Evolutionary conservation across 495 filamentous ascomycete species (phyloP).

Genomic region (Evansstolkia leycettana): DNA sequence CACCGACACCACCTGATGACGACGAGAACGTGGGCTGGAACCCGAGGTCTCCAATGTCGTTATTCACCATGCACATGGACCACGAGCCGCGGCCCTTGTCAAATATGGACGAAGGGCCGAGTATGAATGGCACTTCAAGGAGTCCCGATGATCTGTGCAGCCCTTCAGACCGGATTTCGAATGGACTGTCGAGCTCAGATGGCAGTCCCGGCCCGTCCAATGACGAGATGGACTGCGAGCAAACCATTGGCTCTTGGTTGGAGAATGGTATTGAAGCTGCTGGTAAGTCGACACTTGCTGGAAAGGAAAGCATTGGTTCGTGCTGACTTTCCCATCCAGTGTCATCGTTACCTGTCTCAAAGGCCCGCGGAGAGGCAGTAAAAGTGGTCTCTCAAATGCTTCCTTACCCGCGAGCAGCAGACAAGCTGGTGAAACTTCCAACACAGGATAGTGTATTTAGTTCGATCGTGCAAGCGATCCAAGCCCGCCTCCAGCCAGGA

Average conservation of each 20-base stretch:
- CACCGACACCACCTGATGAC: conserved; percentile 33
- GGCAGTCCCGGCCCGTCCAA: conserved; percentile 21
- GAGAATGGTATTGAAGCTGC: conserved; percentile 30
- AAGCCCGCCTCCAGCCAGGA: conserved; percentile 32
- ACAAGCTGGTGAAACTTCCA: conserved; percentile 22
- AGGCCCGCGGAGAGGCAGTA: conserved; percentile 30
- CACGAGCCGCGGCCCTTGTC: conserved; percentile 16
- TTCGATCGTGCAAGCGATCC: conserved; percentile 40
- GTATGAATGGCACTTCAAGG: conserved; percentile 4
- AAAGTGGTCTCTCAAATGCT: conserved; percentile 51
- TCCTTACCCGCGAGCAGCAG: conserved; percentile 43
- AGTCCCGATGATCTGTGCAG: conserved; percentile 22
- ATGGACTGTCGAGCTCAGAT: conserved; percentile 24
- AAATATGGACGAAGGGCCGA: conserved; percentile 19
- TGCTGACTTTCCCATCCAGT: conserved; percentile 9
- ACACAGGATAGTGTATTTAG: conserved; percentile 31
- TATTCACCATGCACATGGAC: conserved; percentile 21
- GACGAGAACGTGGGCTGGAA: conserved; percentile 30
- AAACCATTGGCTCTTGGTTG: conserved; percentile 27
- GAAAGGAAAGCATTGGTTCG: background rate
- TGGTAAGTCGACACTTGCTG: conserved; percentile 17
- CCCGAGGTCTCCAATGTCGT: conserved; percentile 20
- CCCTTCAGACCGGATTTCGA: conserved; percentile 23
- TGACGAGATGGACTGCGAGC: conserved; percentile 29
- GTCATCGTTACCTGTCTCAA: conserved; percentile 23